Conservation (phyloP, 2,329 filamentous ascomycete genomes). For the Aureobasidium vineae region DNA sequence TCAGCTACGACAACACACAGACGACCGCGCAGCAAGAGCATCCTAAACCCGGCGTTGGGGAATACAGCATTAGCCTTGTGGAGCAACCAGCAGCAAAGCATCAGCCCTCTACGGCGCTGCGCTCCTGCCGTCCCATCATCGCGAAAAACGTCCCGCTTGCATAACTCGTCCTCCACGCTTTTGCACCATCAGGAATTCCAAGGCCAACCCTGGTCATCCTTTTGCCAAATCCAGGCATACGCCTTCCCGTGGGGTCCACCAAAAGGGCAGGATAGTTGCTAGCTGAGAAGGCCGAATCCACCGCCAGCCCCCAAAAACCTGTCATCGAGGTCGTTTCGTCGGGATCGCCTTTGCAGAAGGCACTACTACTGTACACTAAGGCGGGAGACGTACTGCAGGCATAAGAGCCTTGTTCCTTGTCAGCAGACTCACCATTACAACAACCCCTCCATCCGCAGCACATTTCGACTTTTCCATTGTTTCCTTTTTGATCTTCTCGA, state of each 20-base stretch:
- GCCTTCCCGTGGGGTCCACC: background rate
- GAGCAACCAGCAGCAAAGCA: slow-evolving; percentile 1
- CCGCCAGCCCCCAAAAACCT: background rate
- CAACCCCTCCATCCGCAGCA: slow-evolving; percentile 3
- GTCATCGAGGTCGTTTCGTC: background rate
- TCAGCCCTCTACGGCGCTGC: background rate
- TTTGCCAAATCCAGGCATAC: slow-evolving; percentile 18
- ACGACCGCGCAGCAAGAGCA: slow-evolving; percentile 19
- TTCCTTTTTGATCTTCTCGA: background rate
- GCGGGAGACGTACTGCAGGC: slow-evolving; percentile 15
- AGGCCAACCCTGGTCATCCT: slow-evolving; percentile 5
- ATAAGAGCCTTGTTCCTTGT: slow-evolving; percentile 24
- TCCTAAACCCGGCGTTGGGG: slow-evolving; percentile 10
- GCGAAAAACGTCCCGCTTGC: slow-evolving; percentile 22
- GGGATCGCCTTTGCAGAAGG: slow-evolving; percentile 8
- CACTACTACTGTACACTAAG: background rate
- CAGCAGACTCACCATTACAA: slow-evolving; percentile 9
- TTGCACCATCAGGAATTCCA: background rate
- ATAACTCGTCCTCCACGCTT: background rate
- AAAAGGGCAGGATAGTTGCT: slow-evolving; percentile 14
- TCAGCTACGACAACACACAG: slow-evolving; percentile 19
- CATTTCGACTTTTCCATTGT: background rate
- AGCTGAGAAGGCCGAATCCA: slow-evolving; percentile 2
- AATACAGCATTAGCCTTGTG: slow-evolving; percentile 19
- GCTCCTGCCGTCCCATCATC: slow-evolving; percentile 11